Conservation (phyloP, 2,329 filamentous ascomycete species). For the Ceratocystis lukuohia region DNA sequence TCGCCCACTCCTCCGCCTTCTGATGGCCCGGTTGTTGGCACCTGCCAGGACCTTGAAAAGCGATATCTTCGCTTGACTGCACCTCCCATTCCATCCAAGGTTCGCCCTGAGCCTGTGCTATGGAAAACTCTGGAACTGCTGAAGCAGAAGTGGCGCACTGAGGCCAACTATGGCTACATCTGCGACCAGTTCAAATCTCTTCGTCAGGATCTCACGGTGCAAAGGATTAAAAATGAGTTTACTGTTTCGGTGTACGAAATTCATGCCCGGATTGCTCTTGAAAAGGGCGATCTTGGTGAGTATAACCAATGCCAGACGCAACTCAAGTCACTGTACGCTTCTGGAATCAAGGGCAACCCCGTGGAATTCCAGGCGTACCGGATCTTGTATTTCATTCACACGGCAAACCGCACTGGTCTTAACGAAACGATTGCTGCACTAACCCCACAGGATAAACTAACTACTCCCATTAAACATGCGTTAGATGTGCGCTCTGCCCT, state of each 20-base stretch:
- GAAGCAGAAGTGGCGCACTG: constrained; percentile 87
- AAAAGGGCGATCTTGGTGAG: constrained; percentile 99
- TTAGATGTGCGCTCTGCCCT: constrained; percentile 81
- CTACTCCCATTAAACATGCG: constrained; percentile 76
- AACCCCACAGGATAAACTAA: constrained; percentile 90
- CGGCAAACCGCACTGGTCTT: constrained; percentile 93
- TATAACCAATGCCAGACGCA: constrained; percentile 99
- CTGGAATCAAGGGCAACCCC: constrained; percentile 75
- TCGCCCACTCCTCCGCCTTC: constrained; percentile 44
- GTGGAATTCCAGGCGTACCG: constrained; percentile 98
- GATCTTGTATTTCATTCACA: constrained; percentile 99
- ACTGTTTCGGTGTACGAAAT: constrained; percentile 95
- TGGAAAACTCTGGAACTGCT: constrained; percentile 75
- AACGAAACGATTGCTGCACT: constrained; percentile 98
- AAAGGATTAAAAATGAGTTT: constrained; percentile 92
- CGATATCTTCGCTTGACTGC: constrained; percentile 87
- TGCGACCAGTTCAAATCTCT: constrained; percentile 99
- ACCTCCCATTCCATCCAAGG: constrained; percentile 73
- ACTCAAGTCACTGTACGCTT: constrained; percentile 77
- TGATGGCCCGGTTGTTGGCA: constrained; percentile 67
- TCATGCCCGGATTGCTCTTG: constrained; percentile 90
- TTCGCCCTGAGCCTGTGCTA: constrained; percentile 70
- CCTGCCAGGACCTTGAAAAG: constrained; percentile 76
- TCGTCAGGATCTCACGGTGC: constrained; percentile 93
- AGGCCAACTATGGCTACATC: constrained; percentile 92